phyloP scores from a whole-genome alignment of 106 monocot species.

The Allium fistulosum region DNA sequence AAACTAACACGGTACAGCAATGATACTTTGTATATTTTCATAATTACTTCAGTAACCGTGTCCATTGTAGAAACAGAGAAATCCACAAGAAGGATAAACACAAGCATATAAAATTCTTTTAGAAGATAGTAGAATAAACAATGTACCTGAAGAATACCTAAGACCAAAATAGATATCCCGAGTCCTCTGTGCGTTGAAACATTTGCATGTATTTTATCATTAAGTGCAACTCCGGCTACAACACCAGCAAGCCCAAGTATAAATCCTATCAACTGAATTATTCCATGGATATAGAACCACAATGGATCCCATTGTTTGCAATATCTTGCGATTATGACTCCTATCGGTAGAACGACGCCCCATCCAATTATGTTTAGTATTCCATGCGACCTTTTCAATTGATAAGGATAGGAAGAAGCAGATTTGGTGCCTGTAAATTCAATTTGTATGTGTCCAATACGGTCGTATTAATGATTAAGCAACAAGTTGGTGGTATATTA shows the following conservation, averaged over 20 bases:
- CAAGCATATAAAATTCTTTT: too few species aligned
- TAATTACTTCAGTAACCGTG: too few species aligned
- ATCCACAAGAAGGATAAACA: too few species aligned
- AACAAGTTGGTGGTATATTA: too few species aligned
- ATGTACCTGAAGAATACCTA: slow-evolving; percentile 82
- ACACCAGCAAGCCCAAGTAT: slow-evolving; percentile 60
- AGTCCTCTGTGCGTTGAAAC: slow-evolving; percentile 61
- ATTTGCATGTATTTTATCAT: slow-evolving; percentile 62
- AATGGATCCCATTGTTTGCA: slow-evolving; percentile 61
- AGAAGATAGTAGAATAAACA: neutral
- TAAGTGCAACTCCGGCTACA: slow-evolving; percentile 64
- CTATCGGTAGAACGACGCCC: slow-evolving; percentile 84
- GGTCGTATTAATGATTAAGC: too few species aligned
- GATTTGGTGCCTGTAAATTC: slow-evolving; percentile 44
- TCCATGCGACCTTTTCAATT: slow-evolving; percentile 76
- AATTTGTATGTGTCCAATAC: too few species aligned
- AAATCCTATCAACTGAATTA: slow-evolving; percentile 67
- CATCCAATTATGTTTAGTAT: slow-evolving; percentile 69
- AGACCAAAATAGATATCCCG: slow-evolving; percentile 71
- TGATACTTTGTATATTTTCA: too few species aligned
- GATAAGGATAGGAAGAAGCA: slow-evolving; percentile 53
- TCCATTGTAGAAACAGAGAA: too few species aligned
- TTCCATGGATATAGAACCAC: slow-evolving; percentile 72
- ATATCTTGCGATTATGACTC: slow-evolving; percentile 73
- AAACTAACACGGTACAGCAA: too few species aligned